Conservation (phyloP, 345 rosid genomes). For the Populus pruinosa region DNA sequence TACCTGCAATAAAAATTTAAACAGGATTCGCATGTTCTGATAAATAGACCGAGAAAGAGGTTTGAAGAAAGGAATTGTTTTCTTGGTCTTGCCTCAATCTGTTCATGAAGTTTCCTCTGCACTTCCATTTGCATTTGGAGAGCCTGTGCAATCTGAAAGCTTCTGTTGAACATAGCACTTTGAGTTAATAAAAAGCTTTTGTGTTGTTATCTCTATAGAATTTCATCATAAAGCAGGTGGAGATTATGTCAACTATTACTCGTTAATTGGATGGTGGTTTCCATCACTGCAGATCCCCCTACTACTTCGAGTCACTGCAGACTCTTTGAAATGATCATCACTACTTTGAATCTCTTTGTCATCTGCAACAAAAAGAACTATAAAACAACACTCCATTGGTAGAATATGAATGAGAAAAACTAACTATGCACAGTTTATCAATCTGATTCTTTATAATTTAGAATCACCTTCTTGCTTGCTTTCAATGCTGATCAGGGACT, state of each 20-base stretch:
- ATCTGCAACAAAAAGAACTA: slow-evolving; percentile 33
- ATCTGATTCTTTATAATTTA: neutral
- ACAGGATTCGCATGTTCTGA: slow-evolving; percentile 4
- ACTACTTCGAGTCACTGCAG: slow-evolving; percentile 19
- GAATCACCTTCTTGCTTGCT: slow-evolving; percentile 36
- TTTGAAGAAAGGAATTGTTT: neutral
- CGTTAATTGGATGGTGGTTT: slow-evolving; percentile 42
- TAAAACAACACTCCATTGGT: neutral
- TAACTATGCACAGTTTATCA: neutral
- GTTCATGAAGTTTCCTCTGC: slow-evolving; percentile 86
- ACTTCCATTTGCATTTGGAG: slow-evolving; percentile 91
- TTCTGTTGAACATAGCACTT: slow-evolving; percentile 41
- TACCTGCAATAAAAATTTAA: slow-evolving; percentile 47
- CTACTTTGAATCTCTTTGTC: slow-evolving; percentile 42
- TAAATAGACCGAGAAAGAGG: neutral
- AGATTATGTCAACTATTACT: slow-evolving; percentile 44
- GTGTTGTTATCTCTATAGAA: slow-evolving; percentile 7
- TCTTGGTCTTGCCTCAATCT: slow-evolving; percentile 65
- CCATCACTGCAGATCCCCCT: slow-evolving; percentile 28
- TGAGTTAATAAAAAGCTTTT: slow-evolving; percentile 4
- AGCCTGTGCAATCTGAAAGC: slow-evolving; percentile 71
- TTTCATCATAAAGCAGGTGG: neutral
- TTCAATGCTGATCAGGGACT: slow-evolving; percentile 32
- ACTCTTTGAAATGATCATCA: slow-evolving; percentile 23
- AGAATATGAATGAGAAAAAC: neutral